Conservation (phyloP, 345 rosid genomes). For the Jatropha curcas region DNA sequence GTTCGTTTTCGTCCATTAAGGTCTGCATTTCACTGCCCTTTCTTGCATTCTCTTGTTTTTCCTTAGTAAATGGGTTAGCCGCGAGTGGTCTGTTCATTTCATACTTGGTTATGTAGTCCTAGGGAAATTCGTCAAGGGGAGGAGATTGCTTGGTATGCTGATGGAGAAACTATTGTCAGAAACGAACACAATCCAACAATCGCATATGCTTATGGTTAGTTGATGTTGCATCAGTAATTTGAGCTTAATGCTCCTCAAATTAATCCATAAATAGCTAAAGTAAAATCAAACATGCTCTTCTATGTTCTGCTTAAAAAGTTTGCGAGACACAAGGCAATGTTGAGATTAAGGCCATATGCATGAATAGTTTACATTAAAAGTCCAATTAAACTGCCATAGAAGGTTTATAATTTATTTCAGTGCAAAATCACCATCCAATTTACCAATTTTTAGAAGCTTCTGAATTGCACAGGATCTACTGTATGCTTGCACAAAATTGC, state of each 20-base stretch:
- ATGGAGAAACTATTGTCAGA: slow-evolving; percentile 91
- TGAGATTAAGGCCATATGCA: neutral
- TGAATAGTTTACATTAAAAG: neutral
- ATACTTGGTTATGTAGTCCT: slow-evolving; percentile 50
- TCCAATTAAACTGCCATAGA: neutral
- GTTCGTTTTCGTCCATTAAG: slow-evolving; percentile 98
- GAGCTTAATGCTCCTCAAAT: neutral
- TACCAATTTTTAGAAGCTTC: neutral
- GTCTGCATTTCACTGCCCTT: slow-evolving; percentile 34
- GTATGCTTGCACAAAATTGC: too few relatives aligned
- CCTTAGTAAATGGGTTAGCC: neutral
- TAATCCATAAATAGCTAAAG: neutral
- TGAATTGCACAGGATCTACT: neutral
- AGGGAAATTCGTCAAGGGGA: slow-evolving; percentile 97
- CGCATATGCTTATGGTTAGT: slow-evolving; percentile 96
- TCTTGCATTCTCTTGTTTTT: neutral
- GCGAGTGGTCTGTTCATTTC: slow-evolving; percentile 19
- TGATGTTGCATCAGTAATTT: slow-evolving; percentile 3
- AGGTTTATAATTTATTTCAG: neutral
- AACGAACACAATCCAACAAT: slow-evolving; percentile 80
- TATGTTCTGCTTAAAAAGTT: neutral
- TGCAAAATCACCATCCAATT: neutral
- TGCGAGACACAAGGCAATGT: neutral
- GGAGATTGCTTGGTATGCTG: slow-evolving; percentile 99
- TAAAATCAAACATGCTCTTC: neutral